These are phyloP conservation scores for Saturnispora saitoi DNA, from an alignment of 805 yeast genomes.

Conservation along the genomic window DNA sequence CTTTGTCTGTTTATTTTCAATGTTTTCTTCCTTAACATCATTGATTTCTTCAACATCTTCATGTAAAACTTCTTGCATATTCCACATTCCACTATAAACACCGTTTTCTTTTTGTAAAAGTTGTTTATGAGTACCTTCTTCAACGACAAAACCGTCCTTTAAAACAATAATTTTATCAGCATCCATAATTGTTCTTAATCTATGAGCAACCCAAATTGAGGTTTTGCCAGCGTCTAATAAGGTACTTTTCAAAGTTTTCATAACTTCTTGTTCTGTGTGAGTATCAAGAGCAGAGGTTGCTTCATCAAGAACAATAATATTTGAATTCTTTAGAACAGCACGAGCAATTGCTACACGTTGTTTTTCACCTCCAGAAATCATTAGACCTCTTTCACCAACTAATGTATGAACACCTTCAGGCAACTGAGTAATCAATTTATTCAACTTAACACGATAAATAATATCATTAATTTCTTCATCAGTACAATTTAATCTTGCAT, in stretches of 20 bases:
- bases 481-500: slow-evolving; percentile 68
- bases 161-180: slow-evolving; percentile 88
- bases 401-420: slow-evolving; percentile 82
- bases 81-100: slow-evolving; percentile 78
- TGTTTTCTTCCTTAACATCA: not conserved
- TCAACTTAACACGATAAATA: slow-evolving; percentile 63
- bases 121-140: slow-evolving; percentile 75
- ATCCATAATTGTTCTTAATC: slow-evolving; percentile 89
- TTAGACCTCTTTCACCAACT: slow-evolving; percentile 96
- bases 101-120: slow-evolving; percentile 48
- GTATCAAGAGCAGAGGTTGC: slow-evolving; percentile 96
- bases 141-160: slow-evolving; percentile 68
- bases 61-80: slow-evolving; percentile 59
- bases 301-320: slow-evolving; percentile 91
- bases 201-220: slow-evolving; percentile 85
- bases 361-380: slow-evolving; percentile 99
- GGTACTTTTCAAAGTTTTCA: slow-evolving; percentile 63
- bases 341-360: slow-evolving; percentile 93
- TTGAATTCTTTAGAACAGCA: slow-evolving; percentile 74
- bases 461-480: slow-evolving; percentile 63
- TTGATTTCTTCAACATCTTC: not conserved
- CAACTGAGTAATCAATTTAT: slow-evolving; percentile 50
- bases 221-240: slow-evolving; percentile 48
- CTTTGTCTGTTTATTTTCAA: not conserved
- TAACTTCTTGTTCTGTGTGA: slow-evolving; percentile 81